These are phyloP conservation scores for Acer campestre DNA, from an alignment of 345 rosid species.

Conservation along the genomic window DNA sequence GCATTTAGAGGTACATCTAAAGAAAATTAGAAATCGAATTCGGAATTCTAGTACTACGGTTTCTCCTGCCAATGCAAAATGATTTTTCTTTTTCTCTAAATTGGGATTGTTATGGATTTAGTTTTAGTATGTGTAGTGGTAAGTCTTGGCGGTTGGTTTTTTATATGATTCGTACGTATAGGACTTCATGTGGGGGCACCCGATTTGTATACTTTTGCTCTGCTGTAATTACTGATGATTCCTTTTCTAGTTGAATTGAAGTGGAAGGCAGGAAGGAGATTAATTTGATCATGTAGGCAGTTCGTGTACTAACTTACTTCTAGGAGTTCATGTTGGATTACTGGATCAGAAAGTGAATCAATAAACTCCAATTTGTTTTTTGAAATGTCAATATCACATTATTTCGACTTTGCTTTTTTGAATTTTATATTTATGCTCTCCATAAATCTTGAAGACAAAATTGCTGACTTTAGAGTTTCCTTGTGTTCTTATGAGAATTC, in stretches of 20 bases:
- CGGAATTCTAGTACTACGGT: slow-evolving; percentile 10
- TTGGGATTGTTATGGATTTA: not conserved
- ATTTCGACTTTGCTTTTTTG: not conserved
- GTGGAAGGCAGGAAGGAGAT: not conserved
- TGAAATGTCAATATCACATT: not conserved
- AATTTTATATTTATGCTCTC: not conserved
- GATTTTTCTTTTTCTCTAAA: not conserved
- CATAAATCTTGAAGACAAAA: not conserved
- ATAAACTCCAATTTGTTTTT: not conserved
- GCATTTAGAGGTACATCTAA: slow-evolving; percentile 82
- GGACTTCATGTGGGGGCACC: not conserved
- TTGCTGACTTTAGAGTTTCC: not conserved
- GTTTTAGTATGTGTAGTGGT: not conserved
- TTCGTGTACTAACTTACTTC: not conserved
- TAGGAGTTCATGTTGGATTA: not conserved
- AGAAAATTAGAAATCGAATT: slow-evolving; percentile 23
- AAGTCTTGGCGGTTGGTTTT: not conserved
- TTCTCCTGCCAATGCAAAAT: slow-evolving; percentile 17
- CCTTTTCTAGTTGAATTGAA: not conserved
- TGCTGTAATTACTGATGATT: not conserved
- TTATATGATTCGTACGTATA: not conserved
- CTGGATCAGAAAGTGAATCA: not conserved
- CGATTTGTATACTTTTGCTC: not conserved
- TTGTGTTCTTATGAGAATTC: not conserved
- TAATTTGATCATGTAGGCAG: slow-evolving; percentile 1